Evolutionary conservation across 176 grass and related monocot genomes (phyloP).

Genomic region (Zizania latifolia): DNA sequence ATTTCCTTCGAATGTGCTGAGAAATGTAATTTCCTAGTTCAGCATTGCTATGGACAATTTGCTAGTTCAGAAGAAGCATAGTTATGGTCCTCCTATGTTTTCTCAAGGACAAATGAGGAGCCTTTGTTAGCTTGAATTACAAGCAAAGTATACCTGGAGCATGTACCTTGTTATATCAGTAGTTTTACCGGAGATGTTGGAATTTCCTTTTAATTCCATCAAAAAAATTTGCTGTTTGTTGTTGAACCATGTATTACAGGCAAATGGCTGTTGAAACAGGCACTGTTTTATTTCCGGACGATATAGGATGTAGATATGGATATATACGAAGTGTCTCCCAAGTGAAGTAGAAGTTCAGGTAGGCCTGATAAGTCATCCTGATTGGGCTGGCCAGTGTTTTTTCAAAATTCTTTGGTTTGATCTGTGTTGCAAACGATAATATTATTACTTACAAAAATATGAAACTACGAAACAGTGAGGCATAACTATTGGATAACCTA

Average conservation of each 20-base stretch:
- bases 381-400: no score
- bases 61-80: not conserved
- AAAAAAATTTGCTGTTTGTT: not conserved
- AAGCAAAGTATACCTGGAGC: not conserved
- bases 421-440: no score
- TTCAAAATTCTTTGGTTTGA: no score
- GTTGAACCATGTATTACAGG: not conserved
- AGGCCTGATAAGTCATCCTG: no score
- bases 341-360: no score
- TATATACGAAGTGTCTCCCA: not conserved
- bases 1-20: no score
- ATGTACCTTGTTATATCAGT: not conserved
- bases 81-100: not conserved
- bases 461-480: no score
- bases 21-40: no score
- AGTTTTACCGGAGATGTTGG: not conserved
- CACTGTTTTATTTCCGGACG: not conserved
- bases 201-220: not conserved
- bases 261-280: not conserved
- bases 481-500: no score
- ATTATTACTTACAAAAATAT: no score
- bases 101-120: not conserved
- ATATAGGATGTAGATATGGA: not conserved
- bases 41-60: not conserved
- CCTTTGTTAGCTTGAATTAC: not conserved